Base-by-base conservation (phyloP, 2,329 filamentous ascomycete genomes). In the Epichloe sp. region DNA sequence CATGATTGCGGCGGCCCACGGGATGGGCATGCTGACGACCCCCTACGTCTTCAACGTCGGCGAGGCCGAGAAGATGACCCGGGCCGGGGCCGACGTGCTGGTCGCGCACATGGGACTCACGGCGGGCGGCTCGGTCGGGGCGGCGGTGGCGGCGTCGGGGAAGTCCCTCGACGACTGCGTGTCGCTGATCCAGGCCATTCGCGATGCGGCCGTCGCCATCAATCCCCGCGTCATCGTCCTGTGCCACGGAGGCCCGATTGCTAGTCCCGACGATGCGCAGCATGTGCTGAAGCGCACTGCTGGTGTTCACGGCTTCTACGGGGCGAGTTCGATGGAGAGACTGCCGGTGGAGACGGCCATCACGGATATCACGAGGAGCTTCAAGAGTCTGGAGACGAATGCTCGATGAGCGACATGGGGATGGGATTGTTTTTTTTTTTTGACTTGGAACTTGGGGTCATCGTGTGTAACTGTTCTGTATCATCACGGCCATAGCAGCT, bases 101-200 rank as follows among this genome's bases (percentile, higher is more conserved):
- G 82, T 86, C 14, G 80, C 80, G 14, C 82, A 86, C 60, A 82
- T 85, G 74, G 83, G 83, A 0, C 62, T 86, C 48, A 86, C 83
- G 0, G 80, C 79, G 2, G 75, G 73, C 15, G 80, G 82, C 0
- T 76, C 74, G 1, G 84, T 86, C 53, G 83, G 83, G 0, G 83
- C 80, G 0, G 70, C 73, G 54, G 79, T 73, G 0, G 82, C 80
- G 0, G 70, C 73, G 54, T 80, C 73, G 2, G 79, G 78, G 4
- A 78, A 79, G 64, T 75, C 67, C 14, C 65, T 86, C 15, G 82
- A 86, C 38, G 78, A 85, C n/a, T 79, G 78, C 55, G 79, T 85
- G 2, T 60, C 63, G 52, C 62, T 78, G 45, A 74, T 86, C 4
- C 80, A 85, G 65, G 73, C 75, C 31, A 85, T 86, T 58, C 69